Conservation (phyloP, 2,329 filamentous ascomycete species). For the Exophiala oligosperma region DNA sequence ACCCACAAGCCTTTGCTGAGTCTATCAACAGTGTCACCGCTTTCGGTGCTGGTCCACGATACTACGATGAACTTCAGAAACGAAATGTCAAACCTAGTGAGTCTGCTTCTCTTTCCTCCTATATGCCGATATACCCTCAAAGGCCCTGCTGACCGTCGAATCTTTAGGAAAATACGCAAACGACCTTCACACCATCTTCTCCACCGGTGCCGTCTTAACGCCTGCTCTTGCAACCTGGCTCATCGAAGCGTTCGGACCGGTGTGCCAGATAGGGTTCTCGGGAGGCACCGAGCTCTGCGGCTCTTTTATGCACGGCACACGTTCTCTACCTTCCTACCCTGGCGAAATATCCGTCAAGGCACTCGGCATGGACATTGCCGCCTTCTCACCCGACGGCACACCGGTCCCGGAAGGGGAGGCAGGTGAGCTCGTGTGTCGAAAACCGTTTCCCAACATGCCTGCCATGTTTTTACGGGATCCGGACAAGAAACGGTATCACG, state of each 20-base stretch:
- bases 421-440: conserved; percentile 72
- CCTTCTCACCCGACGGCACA: conserved; percentile 12
- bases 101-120: too few species aligned
- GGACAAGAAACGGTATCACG: conserved; percentile 55
- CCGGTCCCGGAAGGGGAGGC: conserved; percentile 54
- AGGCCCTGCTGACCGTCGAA: too few species aligned
- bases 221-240: conserved; percentile 8
- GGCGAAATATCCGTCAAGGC: conserved; percentile 57
- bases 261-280: conserved; percentile 27
- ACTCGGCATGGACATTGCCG: conserved; percentile 44
- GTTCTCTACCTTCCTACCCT: conserved; percentile 63
- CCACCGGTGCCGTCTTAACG: conserved; percentile 15
- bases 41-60: conserved; percentile 73
- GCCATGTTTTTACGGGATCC: conserved; percentile 59
- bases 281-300: conserved; percentile 34
- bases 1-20: conserved; percentile 31
- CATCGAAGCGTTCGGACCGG: conserved; percentile 10
- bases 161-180: conserved; percentile 28
- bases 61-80: conserved; percentile 71
- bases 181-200: conserved; percentile 20
- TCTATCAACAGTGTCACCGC: conserved; percentile 58
- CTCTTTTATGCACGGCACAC: conserved; percentile 55
- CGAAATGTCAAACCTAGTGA: conserved; percentile 57
- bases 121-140: too few species aligned
- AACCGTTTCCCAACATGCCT: conserved; percentile 74